Evolutionary conservation across 495 filamentous ascomycete genomes (phyloP).

Genomic region (Terfezia boudieri): DNA sequence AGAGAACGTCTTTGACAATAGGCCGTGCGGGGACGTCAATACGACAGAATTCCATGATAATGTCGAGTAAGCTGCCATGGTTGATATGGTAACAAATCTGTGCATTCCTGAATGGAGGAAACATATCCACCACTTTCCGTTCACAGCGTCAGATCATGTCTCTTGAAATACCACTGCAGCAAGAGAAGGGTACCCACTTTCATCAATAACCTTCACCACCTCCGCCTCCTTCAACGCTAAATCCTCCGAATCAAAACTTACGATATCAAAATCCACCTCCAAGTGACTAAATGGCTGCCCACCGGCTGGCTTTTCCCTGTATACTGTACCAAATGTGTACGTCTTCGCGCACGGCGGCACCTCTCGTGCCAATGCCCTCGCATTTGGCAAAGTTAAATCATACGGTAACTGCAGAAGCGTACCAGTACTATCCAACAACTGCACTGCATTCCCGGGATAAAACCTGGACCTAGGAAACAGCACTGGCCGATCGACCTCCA

Average conservation of each 20-base stretch:
- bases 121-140: slow-evolving; percentile 42
- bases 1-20: slow-evolving; percentile 59
- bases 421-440: slow-evolving; percentile 60
- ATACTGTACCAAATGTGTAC: slow-evolving; percentile 77
- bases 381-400: slow-evolving; percentile 76
- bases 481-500: slow-evolving; percentile 49
- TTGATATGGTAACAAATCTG: slow-evolving; percentile 85
- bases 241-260: slow-evolving; percentile 55
- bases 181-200: slow-evolving; percentile 18
- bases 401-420: slow-evolving; percentile 76
- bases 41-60: slow-evolving; percentile 72
- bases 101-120: slow-evolving; percentile 45
- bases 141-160: background rate
- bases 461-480: slow-evolving; percentile 63
- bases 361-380: slow-evolving; percentile 57
- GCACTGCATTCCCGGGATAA: slow-evolving; percentile 48
- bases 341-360: slow-evolving; percentile 46
- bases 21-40: slow-evolving; percentile 46
- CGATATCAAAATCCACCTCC: slow-evolving; percentile 90
- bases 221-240: slow-evolving; percentile 85
- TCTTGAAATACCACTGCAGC: background rate
- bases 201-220: slow-evolving; percentile 81
- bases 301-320: slow-evolving; percentile 53
- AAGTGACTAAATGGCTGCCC: slow-evolving; percentile 59
- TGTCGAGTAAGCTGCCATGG: slow-evolving; percentile 53